These are phyloP conservation scores for Dichotomopilus funicola DNA, from an alignment of 2,329 filamentous ascomycete species.

Conservation along the genomic window DNA sequence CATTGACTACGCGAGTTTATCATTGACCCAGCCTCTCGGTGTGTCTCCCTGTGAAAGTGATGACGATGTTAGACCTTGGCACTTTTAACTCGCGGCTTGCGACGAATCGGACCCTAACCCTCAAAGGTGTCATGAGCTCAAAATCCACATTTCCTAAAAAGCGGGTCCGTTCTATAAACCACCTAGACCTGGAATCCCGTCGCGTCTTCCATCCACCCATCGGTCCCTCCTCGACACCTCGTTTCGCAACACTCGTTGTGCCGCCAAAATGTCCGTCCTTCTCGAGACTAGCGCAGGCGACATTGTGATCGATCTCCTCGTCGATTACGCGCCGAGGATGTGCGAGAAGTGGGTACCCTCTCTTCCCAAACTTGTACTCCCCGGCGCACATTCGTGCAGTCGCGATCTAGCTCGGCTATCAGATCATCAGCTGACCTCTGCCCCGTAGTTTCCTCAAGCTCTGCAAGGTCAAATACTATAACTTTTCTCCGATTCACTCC, in stretches of 20 bases:
- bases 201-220: not conserved
- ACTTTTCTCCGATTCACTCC: slow-evolving; percentile 86
- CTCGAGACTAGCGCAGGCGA: slow-evolving; percentile 90
- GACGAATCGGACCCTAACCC: not conserved
- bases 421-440: slow-evolving; percentile 41
- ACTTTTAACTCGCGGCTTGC: not conserved
- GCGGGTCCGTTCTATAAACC: no score
- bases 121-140: not conserved
- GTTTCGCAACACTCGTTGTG: not conserved
- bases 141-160: no score
- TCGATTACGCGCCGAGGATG: slow-evolving; percentile 81
- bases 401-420: not conserved
- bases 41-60: no score
- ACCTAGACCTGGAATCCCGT: no score
- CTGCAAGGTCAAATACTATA: slow-evolving; percentile 99
- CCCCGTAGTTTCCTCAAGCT: slow-evolving; percentile 84
- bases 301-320: slow-evolving; percentile 86
- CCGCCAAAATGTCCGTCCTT: slow-evolving; percentile 73
- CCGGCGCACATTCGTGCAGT: no score
- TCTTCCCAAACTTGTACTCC: not conserved
- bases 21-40: no score
- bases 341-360: slow-evolving; percentile 70
- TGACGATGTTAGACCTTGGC: not conserved
- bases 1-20: no score
- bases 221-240: not conserved